These are phyloP conservation scores for Escovopsis sp. DNA, from an alignment of 2,329 filamentous ascomycete species.

Conservation along the genomic window DNA sequence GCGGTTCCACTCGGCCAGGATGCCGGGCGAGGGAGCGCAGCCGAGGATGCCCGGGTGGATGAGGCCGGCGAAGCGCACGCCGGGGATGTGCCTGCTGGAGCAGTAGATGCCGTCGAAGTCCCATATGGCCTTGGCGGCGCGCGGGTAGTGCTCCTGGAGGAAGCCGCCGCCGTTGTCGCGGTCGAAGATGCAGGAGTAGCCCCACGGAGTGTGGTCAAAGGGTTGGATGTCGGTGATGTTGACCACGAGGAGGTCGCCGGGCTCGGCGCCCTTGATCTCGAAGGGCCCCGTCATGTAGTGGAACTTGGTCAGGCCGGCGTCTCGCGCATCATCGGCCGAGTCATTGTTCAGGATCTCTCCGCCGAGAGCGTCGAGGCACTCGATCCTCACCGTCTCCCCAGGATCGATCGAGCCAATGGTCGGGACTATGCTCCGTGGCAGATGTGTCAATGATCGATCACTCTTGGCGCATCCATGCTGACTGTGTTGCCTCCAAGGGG, in stretches of 20 bases:
- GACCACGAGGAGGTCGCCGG: constrained; percentile 70
- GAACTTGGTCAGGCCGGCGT: constrained; percentile 69
- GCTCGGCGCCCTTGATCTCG: constrained; percentile 68
- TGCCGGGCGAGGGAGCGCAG: constrained; percentile 65
- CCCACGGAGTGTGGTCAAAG: constrained; percentile 73
- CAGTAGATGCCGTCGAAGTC: constrained; percentile 50
- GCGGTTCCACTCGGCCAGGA: constrained; percentile 69
- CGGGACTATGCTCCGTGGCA: constrained; percentile 45
- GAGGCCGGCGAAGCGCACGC: constrained; percentile 73
- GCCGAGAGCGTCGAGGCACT: constrained; percentile 74
- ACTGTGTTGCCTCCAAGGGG: too few relatives aligned
- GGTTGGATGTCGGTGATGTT: constrained; percentile 92
- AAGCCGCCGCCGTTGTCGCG: constrained; percentile 78
- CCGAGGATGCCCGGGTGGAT: constrained; percentile 89
- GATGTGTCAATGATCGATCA: neutral
- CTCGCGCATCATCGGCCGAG: constrained; percentile 71
- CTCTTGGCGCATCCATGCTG: too few relatives aligned
- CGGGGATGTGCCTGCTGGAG: constrained; percentile 71
- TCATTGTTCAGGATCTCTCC: constrained; percentile 85
- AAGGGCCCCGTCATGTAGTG: constrained; percentile 88
- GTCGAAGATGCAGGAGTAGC: constrained; percentile 73
- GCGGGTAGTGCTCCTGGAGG: constrained; percentile 72
- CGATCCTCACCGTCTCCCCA: constrained; percentile 81
- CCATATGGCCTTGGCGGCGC: constrained; percentile 52
- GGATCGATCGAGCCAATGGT: constrained; percentile 57